Evolutionary conservation across 2,329 filamentous ascomycete genomes (phyloP).

Genomic region (Aureobasidium zeae): DNA sequence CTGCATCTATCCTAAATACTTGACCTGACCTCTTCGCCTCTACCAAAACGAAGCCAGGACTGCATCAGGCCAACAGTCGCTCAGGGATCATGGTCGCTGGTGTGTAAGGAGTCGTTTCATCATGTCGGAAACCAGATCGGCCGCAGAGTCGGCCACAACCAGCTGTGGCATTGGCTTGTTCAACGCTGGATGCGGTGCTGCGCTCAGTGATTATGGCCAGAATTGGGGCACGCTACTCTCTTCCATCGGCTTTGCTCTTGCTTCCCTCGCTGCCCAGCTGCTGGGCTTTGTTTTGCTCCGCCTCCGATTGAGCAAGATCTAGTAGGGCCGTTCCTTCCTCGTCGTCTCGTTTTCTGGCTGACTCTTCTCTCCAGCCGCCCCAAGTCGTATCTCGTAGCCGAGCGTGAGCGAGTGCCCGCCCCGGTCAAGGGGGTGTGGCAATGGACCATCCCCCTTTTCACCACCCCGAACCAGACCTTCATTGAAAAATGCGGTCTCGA

Average conservation of each 20-base stretch:
- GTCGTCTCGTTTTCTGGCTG: background rate
- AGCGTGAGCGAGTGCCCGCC: constrained; percentile 70
- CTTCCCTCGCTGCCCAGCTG: constrained; percentile 40
- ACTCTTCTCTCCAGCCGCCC: constrained; percentile 47
- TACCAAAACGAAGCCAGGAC: no score
- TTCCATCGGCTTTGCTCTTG: constrained; percentile 29
- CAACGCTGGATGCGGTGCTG: constrained; percentile 7
- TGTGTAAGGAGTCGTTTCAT: no score
- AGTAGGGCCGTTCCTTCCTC: constrained; percentile 27
- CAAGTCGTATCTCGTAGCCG: constrained; percentile 76
- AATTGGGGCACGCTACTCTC: constrained; percentile 30
- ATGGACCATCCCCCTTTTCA: constrained; percentile 53
- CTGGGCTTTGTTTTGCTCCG: constrained; percentile 66
- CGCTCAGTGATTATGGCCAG: constrained; percentile 15
- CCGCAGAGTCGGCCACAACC: background rate
- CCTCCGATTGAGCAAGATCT: constrained; percentile 72
- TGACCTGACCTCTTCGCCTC: no score
- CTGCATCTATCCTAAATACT: no score
- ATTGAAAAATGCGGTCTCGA: constrained; percentile 94
- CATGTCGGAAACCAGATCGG: constrained; percentile 1
- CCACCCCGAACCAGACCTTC: constrained; percentile 66
- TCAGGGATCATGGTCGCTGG: no score
- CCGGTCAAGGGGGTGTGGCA: constrained; percentile 51
- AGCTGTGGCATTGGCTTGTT: background rate
- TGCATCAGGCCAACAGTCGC: no score